Evolutionary conservation across 805 yeast genomes (phyloP).

Genomic region (Sporopachydermia quercuum): DNA sequence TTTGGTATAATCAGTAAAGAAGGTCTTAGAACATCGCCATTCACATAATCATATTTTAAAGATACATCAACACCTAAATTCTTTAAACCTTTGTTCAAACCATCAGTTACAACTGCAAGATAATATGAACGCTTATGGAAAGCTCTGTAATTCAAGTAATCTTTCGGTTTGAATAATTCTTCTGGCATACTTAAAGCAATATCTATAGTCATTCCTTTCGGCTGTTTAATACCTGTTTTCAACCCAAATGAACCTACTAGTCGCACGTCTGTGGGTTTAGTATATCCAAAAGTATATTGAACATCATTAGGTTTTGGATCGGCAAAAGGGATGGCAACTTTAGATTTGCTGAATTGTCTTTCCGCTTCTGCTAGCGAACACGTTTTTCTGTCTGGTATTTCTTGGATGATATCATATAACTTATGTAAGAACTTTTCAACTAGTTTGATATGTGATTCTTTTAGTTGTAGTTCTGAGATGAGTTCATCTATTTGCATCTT

Average conservation of each 20-base stretch:
- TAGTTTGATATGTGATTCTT: conserved; percentile 46
- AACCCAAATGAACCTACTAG: conserved; percentile 84
- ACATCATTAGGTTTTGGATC: conserved; percentile 71
- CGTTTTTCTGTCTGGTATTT: conserved; percentile 41
- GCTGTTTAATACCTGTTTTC: conserved; percentile 59
- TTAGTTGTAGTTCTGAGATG: conserved; percentile 61
- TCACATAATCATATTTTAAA: conserved; percentile 51
- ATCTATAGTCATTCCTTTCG: conserved; percentile 58
- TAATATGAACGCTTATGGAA: conserved; percentile 83
- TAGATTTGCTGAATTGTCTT: conserved; percentile 31
- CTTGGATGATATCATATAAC: conserved; percentile 51
- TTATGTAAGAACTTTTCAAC: conserved; percentile 68
- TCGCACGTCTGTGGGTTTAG: conserved; percentile 58
- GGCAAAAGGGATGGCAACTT: conserved; percentile 65
- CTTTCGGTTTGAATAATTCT: conserved; percentile 65
- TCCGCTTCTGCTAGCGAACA: conserved; percentile 47
- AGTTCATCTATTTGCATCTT: conserved; percentile 90
- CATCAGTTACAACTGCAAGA: conserved; percentile 60
- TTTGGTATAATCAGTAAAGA: conserved; percentile 41
- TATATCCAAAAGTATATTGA: conserved; percentile 57
- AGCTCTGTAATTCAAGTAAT: conserved; percentile 79
- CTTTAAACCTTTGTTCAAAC: conserved; percentile 38
- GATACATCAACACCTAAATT: conserved; percentile 32
- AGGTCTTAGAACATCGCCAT: conserved; percentile 70
- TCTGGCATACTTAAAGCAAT: conserved; percentile 73